Percentiles rank a stretch among this genome's conserved stretches.
phyloP scores from a whole-genome alignment of 1,139 yeast species.

The Debaryomyces sp. region DNA sequence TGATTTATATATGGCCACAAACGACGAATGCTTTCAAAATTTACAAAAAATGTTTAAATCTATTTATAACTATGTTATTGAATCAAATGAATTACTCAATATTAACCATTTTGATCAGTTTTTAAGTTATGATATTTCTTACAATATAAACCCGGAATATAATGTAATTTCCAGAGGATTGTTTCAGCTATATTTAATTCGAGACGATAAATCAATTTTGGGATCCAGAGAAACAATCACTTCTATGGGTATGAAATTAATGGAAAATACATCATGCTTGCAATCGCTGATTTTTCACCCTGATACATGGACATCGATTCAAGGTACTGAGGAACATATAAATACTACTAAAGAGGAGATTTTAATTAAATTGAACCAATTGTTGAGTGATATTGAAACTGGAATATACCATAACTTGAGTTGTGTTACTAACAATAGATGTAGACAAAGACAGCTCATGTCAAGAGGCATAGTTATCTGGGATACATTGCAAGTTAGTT shows the following conservation, averaged over 20 bases:
- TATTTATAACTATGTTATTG: conserved; percentile 24
- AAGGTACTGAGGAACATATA: conserved; percentile 14
- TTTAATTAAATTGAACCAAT: conserved; percentile 15
- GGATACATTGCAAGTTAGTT: conserved; percentile 78
- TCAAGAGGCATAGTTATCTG: conserved; percentile 61
- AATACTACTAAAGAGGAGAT: conserved; percentile 13
- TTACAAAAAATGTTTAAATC: conserved; percentile 40
- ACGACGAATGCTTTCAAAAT: conserved; percentile 29
- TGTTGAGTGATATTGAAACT: conserved; percentile 42
- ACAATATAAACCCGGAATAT: conserved; percentile 29
- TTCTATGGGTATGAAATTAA: conserved; percentile 19
- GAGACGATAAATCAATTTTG: conserved; percentile 60
- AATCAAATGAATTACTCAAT: conserved; percentile 26
- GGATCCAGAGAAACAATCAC: conserved; percentile 27
- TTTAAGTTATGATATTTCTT: conserved; percentile 34
- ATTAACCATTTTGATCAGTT: conserved; percentile 39
- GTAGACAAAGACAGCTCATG: conserved; percentile 77
- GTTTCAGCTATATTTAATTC: conserved; percentile 59
- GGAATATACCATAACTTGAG: conserved; percentile 59
- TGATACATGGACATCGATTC: conserved; percentile 26
- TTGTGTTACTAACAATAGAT: conserved; percentile 68
- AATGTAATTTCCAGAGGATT: conserved; percentile 62
- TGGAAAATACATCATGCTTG: conserved; percentile 30
- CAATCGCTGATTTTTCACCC: conserved; percentile 26
- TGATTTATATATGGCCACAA: conserved; percentile 31